A percentile compares a stretch with the other conserved stretches of the same genome.
Evolutionary conservation across 2,329 filamentous ascomycete species (phyloP).

Genomic region (Arthroderma sp.): DNA sequence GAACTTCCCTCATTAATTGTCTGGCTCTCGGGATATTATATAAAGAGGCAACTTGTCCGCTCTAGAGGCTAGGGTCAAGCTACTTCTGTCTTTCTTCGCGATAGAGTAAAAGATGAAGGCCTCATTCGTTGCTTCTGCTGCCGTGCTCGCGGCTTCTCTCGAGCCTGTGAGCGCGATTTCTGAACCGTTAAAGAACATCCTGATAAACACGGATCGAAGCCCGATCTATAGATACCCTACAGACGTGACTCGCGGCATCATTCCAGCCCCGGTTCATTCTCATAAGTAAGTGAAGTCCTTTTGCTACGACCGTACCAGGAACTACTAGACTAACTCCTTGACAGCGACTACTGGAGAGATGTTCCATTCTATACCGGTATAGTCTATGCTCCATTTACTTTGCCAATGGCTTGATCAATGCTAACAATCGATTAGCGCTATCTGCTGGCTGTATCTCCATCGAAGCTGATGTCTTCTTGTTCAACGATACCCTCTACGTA

Average conservation of each 20-base stretch:
- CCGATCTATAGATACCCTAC: conserved; percentile 49
- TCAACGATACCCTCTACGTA: conserved; percentile 44
- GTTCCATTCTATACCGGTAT: conserved; percentile 36
- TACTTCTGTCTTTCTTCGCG: neutral
- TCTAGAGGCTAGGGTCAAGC: neutral
- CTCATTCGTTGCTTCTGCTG: neutral
- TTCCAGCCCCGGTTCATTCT: conserved; percentile 38
- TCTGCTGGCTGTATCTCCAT: conserved; percentile 46
- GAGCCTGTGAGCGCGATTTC: conserved; percentile 1
- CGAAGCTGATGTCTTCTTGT: conserved; percentile 51
- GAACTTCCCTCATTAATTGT: neutral
- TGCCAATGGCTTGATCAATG: neutral
- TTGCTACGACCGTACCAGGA: neutral
- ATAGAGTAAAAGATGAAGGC: neutral
- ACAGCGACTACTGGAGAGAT: conserved; percentile 48
- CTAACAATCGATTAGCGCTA: conserved; percentile 33
- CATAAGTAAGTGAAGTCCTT: conserved; percentile 26
- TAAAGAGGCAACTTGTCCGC: neutral
- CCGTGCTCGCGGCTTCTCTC: neutral
- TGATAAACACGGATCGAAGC: conserved; percentile 42
- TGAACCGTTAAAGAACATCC: conserved; percentile 41
- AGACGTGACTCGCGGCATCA: conserved; percentile 47
- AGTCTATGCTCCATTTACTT: neutral
- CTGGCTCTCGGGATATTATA: neutral
- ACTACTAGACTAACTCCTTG: conserved; percentile 35